A percentile compares a stretch with the other conserved stretches of the same genome.
Conservation (phyloP, 306 rosid genomes). For the Vicia villosa region DNA sequence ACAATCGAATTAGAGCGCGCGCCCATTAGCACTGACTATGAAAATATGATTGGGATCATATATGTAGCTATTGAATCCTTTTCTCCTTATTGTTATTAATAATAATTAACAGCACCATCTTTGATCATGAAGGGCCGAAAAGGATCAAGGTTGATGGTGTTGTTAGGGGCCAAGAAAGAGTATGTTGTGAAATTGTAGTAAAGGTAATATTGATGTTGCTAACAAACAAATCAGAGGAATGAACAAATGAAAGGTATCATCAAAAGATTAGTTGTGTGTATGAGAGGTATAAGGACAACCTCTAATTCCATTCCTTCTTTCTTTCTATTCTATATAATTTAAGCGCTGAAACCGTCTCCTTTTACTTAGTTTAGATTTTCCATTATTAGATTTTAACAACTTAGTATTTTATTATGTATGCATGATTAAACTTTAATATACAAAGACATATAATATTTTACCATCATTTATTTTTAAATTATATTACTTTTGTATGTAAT, state of each 20-base stretch:
- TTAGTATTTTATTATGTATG: no score
- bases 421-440: no score
- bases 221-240: constrained; percentile 19
- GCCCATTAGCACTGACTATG: constrained; percentile 55
- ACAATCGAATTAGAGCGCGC: constrained; percentile 69
- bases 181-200: not conserved
- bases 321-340: not conserved
- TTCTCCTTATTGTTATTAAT: not conserved
- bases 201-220: constrained; percentile 4
- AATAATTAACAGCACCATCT: constrained; percentile 28
- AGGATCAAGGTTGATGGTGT: constrained; percentile 32
- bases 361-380: not conserved
- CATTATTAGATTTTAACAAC: constrained; percentile 9
- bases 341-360: constrained; percentile 24
- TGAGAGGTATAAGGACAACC: constrained; percentile 73
- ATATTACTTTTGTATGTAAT: no score
- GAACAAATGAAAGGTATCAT: constrained; percentile 24
- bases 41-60: constrained; percentile 1
- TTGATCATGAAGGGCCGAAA: constrained; percentile 24
- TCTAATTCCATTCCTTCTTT: constrained; percentile 30
- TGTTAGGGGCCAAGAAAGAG: constrained; percentile 32
- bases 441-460: no score
- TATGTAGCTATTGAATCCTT: not conserved
- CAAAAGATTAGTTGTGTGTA: constrained; percentile 39
- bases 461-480: no score